Base-by-base conservation (phyloP, 305 asterid species). In the Ilex paraguariensis region DNA sequence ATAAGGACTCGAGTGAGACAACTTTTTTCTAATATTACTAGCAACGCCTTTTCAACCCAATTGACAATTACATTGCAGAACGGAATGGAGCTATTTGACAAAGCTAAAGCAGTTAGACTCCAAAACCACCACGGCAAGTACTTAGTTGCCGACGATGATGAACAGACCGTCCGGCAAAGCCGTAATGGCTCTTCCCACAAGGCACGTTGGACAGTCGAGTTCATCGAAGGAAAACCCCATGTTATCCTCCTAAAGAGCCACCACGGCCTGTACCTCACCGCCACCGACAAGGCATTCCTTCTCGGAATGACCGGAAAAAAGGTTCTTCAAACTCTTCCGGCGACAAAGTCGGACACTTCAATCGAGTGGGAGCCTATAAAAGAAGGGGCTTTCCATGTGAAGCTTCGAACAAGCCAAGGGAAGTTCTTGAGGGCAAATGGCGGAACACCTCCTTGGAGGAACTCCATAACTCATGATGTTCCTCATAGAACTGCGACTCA, bases 361-460 rank as follows among this genome's bases (percentile, higher is more conserved):
- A 56, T 64, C 28, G 94, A 81, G 65, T 86, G 88, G 94, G 81
- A 75, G 63, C 90, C 94, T 7, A 63, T 86, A 1, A 77, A 68
- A 65, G 84, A 79, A 48, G 90, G 87, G 54, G 28, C 1, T 21
- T 15, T 32, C 6, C 57, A 58, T 60, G 75, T 85, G 71, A 86
- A 83, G 70, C 77, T 86, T 10, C 71, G 81, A 82, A 79, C 84
- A 3, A 60, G 11, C 3, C 73, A 63, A 5, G 90, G 86, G 13
- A 83, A 81, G 56, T 86, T 81, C 71, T 56, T 86, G 75, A 75
- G 90, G 55, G 90, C 73, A 1, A 86, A 86, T 78, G 84, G 94
- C 56, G 86, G 80, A 3, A 39, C 83, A 14, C 86, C 90, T 21
- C 94, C 86, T 4, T 86, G 90, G 90, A 77, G 84, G 60, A 81